Conservation (phyloP, 1,139 yeast genomes). For the Sugiyamaella xylanicola region DNA sequence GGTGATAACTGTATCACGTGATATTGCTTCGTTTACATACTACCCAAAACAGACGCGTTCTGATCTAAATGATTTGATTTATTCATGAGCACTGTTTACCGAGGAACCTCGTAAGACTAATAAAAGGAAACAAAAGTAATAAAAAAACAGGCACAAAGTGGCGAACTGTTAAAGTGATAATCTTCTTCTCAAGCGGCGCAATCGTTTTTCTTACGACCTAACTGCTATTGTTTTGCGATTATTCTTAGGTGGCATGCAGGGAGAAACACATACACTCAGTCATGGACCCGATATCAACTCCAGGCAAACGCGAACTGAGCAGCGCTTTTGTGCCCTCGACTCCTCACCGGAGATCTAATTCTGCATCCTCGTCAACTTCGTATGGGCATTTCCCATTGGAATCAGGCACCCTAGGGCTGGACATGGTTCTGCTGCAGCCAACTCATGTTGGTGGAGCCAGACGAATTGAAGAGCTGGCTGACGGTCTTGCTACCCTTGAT, state of each 20-base stretch:
- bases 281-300: slow-evolving; percentile 8
- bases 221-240: too few relatives aligned
- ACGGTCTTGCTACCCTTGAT: slow-evolving; percentile 57
- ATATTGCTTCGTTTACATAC: background rate
- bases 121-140: too few relatives aligned
- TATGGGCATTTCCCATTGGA: slow-evolving; percentile 29
- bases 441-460: slow-evolving; percentile 14
- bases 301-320: slow-evolving; percentile 5
- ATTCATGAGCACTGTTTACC: too few relatives aligned
- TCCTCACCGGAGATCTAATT: slow-evolving; percentile 35
- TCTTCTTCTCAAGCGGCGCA: too few relatives aligned
- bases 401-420: slow-evolving; percentile 27
- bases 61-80: background rate
- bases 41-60: background rate
- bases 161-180: too few relatives aligned
- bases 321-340: slow-evolving; percentile 26
- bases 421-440: slow-evolving; percentile 30
- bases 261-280: too few relatives aligned
- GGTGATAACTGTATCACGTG: too few relatives aligned
- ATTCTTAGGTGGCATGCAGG: too few relatives aligned
- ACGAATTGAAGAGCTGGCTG: slow-evolving; percentile 49
- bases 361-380: slow-evolving; percentile 33
- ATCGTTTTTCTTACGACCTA: background rate
- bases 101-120: too few relatives aligned
- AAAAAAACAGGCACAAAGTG: too few relatives aligned